Conservation (phyloP, 306 rosid species). For the Ammopiptanthus mongolicus region DNA sequence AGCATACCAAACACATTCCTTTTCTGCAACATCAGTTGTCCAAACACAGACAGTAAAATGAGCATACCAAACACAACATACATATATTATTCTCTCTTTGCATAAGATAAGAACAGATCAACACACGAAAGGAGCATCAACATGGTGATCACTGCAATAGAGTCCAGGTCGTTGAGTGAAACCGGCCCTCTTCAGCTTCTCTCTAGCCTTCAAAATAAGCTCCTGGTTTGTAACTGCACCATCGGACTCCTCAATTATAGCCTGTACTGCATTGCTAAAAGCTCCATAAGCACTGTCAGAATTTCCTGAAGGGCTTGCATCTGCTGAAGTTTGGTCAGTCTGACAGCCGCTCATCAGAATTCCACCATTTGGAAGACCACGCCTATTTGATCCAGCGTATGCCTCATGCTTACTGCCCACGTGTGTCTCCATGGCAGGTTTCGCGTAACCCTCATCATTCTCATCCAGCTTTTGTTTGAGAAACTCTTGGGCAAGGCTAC, state of each 20-base stretch:
- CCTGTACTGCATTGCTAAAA: slow-evolving; percentile 83
- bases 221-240: slow-evolving; percentile 59
- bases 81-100: background rate
- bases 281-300: slow-evolving; percentile 72
- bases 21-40: slow-evolving; percentile 13
- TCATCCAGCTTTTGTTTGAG: slow-evolving; percentile 71
- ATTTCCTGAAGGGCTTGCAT: slow-evolving; percentile 71
- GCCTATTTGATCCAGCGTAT: slow-evolving; percentile 65
- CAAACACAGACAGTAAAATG: background rate
- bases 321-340: slow-evolving; percentile 82
- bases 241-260: slow-evolving; percentile 49
- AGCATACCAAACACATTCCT: background rate
- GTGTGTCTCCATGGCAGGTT: slow-evolving; percentile 64
- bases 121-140: slow-evolving; percentile 56
- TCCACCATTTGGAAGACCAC: slow-evolving; percentile 55
- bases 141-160: slow-evolving; percentile 69
- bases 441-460: slow-evolving; percentile 65
- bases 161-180: slow-evolving; percentile 87
- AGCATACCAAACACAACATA: background rate
- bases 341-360: slow-evolving; percentile 88
- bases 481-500: slow-evolving; percentile 81
- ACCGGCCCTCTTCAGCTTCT: slow-evolving; percentile 55
- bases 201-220: slow-evolving; percentile 62
- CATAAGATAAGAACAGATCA: slow-evolving; percentile 14
- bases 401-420: slow-evolving; percentile 67